phyloP scores from a whole-genome alignment of 2,329 filamentous ascomycete genomes.

The Elsinoe fawcettii region DNA sequence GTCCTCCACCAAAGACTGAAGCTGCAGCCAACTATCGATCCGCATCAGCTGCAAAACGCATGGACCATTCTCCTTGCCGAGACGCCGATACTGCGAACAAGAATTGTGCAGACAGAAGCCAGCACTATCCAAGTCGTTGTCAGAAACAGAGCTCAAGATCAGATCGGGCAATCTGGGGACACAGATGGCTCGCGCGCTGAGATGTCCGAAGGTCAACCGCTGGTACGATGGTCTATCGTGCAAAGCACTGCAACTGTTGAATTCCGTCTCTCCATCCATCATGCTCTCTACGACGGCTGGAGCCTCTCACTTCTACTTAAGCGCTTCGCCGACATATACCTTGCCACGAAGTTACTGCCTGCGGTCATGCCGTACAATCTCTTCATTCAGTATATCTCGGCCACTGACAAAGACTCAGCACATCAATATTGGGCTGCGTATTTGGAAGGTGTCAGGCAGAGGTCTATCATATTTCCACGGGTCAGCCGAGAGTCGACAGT shows the following conservation, averaged over 20 bases:
- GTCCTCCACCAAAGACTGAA: background rate
- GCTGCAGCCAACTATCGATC: background rate
- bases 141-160: background rate
- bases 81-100: background rate
- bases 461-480: background rate
- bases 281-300: conserved; percentile 11
- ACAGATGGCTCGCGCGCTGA: background rate
- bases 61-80: background rate
- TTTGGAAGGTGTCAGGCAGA: background rate
- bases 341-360: background rate
- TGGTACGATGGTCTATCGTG: background rate
- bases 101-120: background rate
- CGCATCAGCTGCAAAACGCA: background rate
- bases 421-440: background rate
- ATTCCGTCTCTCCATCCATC: background rate
- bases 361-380: background rate
- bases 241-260: background rate
- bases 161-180: background rate
- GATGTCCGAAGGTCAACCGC: background rate
- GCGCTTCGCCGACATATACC: background rate
- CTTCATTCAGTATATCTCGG: background rate
- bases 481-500: background rate
- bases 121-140: background rate
- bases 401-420: background rate
- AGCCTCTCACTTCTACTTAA: background rate